Conservation (phyloP, 169 alveolate species). For the Eimeria praecox region DNA sequence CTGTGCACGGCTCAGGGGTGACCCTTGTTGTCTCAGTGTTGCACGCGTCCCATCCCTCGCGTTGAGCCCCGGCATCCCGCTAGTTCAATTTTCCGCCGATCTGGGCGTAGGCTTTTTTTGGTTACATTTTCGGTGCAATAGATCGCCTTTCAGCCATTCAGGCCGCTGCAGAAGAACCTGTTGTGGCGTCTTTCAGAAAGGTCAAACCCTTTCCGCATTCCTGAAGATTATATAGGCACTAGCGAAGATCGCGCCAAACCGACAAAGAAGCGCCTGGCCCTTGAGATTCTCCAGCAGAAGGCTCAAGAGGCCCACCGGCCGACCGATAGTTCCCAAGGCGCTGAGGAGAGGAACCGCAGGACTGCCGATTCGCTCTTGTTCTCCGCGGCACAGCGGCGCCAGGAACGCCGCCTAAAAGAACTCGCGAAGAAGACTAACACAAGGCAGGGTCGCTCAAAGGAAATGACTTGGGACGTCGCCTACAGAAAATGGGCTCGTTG, state of each 20-base stretch:
- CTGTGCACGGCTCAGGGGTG: neutral
- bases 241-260: neutral
- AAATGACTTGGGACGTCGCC: conserved; percentile 67
- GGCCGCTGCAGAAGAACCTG: neutral
- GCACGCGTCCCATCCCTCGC: neutral
- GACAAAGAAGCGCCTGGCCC: conserved; percentile 30
- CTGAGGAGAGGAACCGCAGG: conserved; percentile 24
- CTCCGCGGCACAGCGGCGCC: conserved; percentile 67
- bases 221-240: conserved; percentile 45
- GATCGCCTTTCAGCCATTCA: neutral
- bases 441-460: conserved; percentile 45
- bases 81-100: neutral
- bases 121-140: too few relatives aligned
- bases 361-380: conserved; percentile 34
- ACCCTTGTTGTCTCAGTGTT: neutral
- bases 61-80: neutral
- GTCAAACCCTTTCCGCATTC: conserved; percentile 31
- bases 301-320: conserved; percentile 39
- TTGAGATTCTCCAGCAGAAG: conserved; percentile 46
- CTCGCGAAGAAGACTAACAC: conserved; percentile 1
- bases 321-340: neutral
- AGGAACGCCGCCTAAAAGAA: conserved; percentile 49
- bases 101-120: neutral
- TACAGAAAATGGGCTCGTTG: conserved; percentile 61
- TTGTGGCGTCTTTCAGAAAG: neutral